phyloP scores from a whole-genome alignment of 805 yeast species.

The Wickerhamiella occidentalis region DNA sequence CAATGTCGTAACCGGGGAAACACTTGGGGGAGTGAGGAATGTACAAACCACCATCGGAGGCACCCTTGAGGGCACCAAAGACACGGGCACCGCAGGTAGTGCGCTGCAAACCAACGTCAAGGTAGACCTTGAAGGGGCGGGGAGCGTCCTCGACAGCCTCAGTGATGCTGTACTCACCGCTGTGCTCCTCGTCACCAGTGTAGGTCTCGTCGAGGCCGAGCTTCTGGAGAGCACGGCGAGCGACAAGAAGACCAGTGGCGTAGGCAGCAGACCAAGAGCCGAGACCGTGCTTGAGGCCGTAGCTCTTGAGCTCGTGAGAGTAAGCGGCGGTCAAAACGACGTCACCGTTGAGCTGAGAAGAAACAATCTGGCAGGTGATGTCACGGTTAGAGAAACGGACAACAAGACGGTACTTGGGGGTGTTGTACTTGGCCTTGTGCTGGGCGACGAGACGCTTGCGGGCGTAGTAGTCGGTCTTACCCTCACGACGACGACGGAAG shows the following conservation, averaged over 20 bases:
- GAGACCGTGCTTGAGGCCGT: constrained; percentile 96
- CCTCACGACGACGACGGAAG: constrained; percentile 99
- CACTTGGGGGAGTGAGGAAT: constrained; percentile 99
- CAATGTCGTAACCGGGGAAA: constrained; percentile 99
- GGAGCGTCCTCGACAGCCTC: constrained; percentile 99
- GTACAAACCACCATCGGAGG: constrained; percentile 99
- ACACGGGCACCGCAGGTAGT: constrained; percentile 99
- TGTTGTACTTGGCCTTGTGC: constrained; percentile 99
- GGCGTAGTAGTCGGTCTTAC: constrained; percentile 99
- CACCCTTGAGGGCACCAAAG: constrained; percentile 99
- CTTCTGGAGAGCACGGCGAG: constrained; percentile 97
- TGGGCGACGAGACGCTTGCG: constrained; percentile 99
- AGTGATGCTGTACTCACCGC: constrained; percentile 96
- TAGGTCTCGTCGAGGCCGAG: constrained; percentile 97
- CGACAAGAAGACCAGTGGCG: constrained; percentile 95
- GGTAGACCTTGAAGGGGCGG: constrained; percentile 99
- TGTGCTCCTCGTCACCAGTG: constrained; percentile 97
- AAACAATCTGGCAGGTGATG: constrained; percentile 94
- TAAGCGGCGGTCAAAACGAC: constrained; percentile 93
- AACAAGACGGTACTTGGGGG: constrained; percentile 99
- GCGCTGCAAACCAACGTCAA: constrained; percentile 98
- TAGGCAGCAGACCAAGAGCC: constrained; percentile 99
- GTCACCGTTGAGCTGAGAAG: constrained; percentile 96
- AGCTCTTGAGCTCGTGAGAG: constrained; percentile 96
- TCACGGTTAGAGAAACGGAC: constrained; percentile 99